Percentiles rank a stretch among this genome's conserved stretches.
These are phyloP conservation scores for Boletus smithii DNA, from an alignment of 1,284 basidiomycete species.

Conservation along the genomic window DNA sequence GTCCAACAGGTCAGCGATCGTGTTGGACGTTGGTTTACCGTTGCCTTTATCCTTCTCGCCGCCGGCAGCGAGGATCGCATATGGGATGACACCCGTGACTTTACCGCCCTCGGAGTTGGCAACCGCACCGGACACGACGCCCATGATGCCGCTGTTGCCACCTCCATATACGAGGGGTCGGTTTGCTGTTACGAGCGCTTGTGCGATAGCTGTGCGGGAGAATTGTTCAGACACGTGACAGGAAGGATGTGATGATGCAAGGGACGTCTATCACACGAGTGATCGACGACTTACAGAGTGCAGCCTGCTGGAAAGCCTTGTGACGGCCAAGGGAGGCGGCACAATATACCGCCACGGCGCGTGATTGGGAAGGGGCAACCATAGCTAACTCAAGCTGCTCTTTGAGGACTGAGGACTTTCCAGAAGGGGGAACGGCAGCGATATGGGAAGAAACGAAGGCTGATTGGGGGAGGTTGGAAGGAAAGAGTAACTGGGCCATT, in stretches of 20 bases:
- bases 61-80: slow-evolving; percentile 65
- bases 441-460: background rate
- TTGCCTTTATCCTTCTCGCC: slow-evolving; percentile 55
- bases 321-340: slow-evolving; percentile 68
- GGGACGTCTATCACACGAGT: background rate
- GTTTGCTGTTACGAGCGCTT: slow-evolving; percentile 62
- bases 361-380: slow-evolving; percentile 33
- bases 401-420: background rate
- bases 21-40: slow-evolving; percentile 23
- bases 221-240: background rate
- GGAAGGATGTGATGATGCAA: no score
- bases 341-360: slow-evolving; percentile 74
- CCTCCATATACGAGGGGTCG: slow-evolving; percentile 85
- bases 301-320: slow-evolving; percentile 63
- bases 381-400: slow-evolving; percentile 23
- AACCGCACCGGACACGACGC: slow-evolving; percentile 70
- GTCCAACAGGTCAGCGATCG: slow-evolving; percentile 35
- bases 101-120: slow-evolving; percentile 61
- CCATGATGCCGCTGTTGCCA: slow-evolving; percentile 84
- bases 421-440: background rate
- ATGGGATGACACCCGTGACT: slow-evolving; percentile 81
- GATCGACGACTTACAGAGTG: slow-evolving; percentile 53
- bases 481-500: slow-evolving; percentile 14
- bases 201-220: slow-evolving; percentile 58
- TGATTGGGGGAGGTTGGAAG: slow-evolving; percentile 4